Evolutionary conservation across 78 protist species (phyloP), one percentile per base, ranked within the genome.

Genomic region (Tieghemostelium lacteum): DNA sequence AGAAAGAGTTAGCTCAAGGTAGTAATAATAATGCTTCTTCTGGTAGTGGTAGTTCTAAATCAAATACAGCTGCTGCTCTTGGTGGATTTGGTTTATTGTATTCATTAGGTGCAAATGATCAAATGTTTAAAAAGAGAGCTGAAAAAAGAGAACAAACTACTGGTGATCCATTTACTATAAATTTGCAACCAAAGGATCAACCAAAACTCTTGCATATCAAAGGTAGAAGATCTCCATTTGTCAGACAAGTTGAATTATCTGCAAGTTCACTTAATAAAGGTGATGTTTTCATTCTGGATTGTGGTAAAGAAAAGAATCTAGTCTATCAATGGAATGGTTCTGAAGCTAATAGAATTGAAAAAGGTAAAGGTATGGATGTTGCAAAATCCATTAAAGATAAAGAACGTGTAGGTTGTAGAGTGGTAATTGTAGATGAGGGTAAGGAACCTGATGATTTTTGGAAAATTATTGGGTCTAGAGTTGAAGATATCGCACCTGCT

Each of bases 241-340:
- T 86, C 26, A 50, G 87, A n/a, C 95, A 92, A 26, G 95, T 92
- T 22, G 95, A 92, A 37, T 29, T 72, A 6, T 33, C 73, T 36
- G 69, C 69, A 34, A 62, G 49, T 12, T 85, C 93, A 1, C 33
- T 92, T 14, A 92, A 92, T 33, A 69, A 40, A 17, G 95, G 95
- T 58, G 95, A 92, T 60, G 87, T 76, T 19, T 92, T 92, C 57
- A 62, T 92, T 42, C 50, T 92, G 39, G 95, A 92, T 42, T 67
- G 91, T 75, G 95, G 91, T 28, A 92, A 92, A 39, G 86, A 92
- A n/a, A 66, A 50, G 78, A 88, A 70, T 71, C 67, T 92, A 19
- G 61, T 92, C 61, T 92, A 92, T 73, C 95, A 92, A 70, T 92
- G 95, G 95, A 92, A 92, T 71, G 95, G 95, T 39, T 60, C 83